phyloP scores from a whole-genome alignment of 2,329 filamentous ascomycete species.

The Phialemoniopsis sp. region DNA sequence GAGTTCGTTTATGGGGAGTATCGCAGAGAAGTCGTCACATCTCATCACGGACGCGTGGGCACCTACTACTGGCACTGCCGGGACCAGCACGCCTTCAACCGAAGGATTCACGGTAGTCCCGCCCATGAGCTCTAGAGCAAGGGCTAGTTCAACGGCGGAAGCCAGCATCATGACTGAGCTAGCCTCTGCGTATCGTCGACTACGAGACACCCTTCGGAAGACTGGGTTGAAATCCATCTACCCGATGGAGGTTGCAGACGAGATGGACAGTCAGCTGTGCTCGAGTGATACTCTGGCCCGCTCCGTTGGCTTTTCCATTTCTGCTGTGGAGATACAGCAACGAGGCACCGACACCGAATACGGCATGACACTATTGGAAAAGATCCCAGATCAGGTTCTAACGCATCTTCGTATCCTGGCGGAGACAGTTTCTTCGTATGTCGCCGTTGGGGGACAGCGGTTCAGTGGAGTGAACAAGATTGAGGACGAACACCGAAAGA shows the following conservation, averaged over 20 bases:
- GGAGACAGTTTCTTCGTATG: constrained; percentile 83
- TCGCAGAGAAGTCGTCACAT: constrained; percentile 32
- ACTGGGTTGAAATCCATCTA: constrained; percentile 45
- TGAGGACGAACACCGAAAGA: constrained; percentile 60
- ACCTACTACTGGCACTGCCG: constrained; percentile 22
- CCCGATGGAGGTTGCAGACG: constrained; percentile 18
- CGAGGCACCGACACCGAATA: constrained; percentile 74
- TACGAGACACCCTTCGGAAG: constrained; percentile 53
- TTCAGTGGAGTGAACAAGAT: constrained; percentile 56
- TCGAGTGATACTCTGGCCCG: constrained; percentile 57
- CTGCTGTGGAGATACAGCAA: constrained; percentile 86
- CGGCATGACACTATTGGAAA: constrained; percentile 74
- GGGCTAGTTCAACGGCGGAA: not conserved
- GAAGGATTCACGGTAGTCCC: constrained; percentile 34
- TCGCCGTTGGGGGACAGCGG: constrained; percentile 69
- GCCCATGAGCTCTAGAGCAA: constrained; percentile 2
- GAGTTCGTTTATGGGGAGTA: constrained; percentile 28
- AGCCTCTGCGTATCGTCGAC: constrained; percentile 55
- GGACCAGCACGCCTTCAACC: constrained; percentile 29
- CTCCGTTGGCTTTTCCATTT: constrained; percentile 78
- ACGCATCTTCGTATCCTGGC: constrained; percentile 85
- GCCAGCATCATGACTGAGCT: constrained; percentile 45
- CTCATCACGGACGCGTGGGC: constrained; percentile 36
- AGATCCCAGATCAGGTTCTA: constrained; percentile 76
- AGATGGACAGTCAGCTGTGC: constrained; percentile 38